Evolutionary conservation across 2,329 filamentous ascomycete genomes (phyloP).

Genomic region (Aspergillus thermomutatus): DNA sequence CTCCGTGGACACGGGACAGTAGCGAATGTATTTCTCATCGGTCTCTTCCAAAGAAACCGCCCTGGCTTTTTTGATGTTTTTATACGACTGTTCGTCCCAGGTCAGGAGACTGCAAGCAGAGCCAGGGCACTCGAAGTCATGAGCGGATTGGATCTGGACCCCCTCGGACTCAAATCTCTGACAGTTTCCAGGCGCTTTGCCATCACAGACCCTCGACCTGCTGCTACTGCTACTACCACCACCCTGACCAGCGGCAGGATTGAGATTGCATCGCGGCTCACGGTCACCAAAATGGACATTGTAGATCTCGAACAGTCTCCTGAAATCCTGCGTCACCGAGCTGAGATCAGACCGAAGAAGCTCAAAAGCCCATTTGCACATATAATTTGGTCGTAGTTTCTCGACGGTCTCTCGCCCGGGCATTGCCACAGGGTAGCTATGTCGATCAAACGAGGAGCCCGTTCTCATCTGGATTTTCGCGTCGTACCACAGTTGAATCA

Average conservation of each 20-base stretch:
- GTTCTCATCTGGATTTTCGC: background rate
- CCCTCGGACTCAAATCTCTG: slow-evolving; percentile 14
- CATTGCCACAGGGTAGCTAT: slow-evolving; percentile 1
- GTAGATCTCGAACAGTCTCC: slow-evolving; percentile 8
- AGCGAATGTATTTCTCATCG: slow-evolving; percentile 2
- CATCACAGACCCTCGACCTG: slow-evolving; percentile 8
- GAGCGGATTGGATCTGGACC: slow-evolving; percentile 14
- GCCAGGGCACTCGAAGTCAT: slow-evolving; percentile 8
- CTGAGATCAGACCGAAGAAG: slow-evolving; percentile 13
- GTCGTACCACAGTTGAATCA: slow-evolving; percentile 6
- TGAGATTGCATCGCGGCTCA: slow-evolving; percentile 12
- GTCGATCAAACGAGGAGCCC: background rate
- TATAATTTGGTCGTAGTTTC: slow-evolving; percentile 3
- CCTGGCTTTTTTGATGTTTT: slow-evolving; percentile 4
- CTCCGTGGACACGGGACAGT: slow-evolving; percentile 3
- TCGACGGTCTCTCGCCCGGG: background rate
- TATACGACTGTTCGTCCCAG: slow-evolving; percentile 17
- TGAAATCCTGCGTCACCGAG: slow-evolving; percentile 14
- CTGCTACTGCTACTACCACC: too few relatives aligned
- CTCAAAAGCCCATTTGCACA: slow-evolving; percentile 21
- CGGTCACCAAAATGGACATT: slow-evolving; percentile 9
- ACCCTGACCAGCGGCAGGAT: background rate
- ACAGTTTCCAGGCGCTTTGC: slow-evolving; percentile 12
- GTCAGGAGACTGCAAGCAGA: slow-evolving; percentile 6
- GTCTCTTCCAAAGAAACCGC: slow-evolving; percentile 9